Evolutionary conservation across 2,329 filamentous ascomycete genomes (phyloP), one percentile per base, ranked within the genome.

Genomic region (Fusarium burgessii): DNA sequence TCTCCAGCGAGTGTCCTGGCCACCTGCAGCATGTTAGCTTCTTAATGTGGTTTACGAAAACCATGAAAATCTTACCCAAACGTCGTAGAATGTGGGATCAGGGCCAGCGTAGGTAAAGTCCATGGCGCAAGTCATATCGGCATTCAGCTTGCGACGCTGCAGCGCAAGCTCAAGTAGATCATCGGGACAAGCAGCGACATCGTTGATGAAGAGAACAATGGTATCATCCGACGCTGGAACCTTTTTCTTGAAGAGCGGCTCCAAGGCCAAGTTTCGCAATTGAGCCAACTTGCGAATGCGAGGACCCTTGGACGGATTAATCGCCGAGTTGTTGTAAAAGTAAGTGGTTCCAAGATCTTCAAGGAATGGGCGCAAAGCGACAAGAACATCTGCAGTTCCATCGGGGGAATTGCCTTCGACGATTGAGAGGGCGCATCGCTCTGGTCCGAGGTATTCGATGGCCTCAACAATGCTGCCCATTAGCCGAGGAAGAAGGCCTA

Each of bases 121-220:
- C 82, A 90, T 85, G 6, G 81, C 87, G 72, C 88, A 90, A 1
- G 84, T 86, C 85, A 89, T 88, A 74, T 87, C 84, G 4, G 87
- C 87, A 6, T 76, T 77, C 38, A 86, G 84, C 6, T 72, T 70
- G 17, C 66, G 70, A 38, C 81, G 83, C 77, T 90, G 87, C 63
- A 86, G 81, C 2, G 85, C 73, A 3, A 90, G 79, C 76, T 90
- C 88, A 4, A 91, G 80, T 18, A 90, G 82, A 73, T 90, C 88
- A 36, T 89, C 86, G 11, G 80, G 55, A 63, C 87, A 89, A 8
- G 80, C 77, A 5, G 84, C 84, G 14, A 89, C 84, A 68, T 89
- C 85, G 76, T 89, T 87, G 59, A 89, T 74, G 67, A 88, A 88
- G 23, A 88, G 62, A 15, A 89, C 77, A 2, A 83, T 84, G 3